Percentiles rank a stretch among this genome's conserved stretches.
These are phyloP conservation scores for Monosporascus sp. DNA, from an alignment of 2,329 filamentous ascomycete genomes.

Conservation along the genomic window DNA sequence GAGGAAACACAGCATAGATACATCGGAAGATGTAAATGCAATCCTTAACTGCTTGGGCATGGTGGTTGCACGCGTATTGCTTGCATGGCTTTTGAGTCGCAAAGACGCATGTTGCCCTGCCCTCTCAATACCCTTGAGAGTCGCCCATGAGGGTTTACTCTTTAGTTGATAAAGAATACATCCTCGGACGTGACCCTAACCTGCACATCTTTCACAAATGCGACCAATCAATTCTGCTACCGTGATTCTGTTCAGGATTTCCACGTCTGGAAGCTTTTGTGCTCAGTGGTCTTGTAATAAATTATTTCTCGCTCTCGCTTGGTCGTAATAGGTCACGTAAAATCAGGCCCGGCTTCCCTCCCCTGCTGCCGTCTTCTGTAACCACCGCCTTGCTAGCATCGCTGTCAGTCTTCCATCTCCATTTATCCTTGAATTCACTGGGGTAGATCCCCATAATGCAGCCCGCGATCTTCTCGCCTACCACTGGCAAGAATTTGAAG, in stretches of 20 bases:
- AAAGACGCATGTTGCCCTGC: not conserved
- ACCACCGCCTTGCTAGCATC: conserved; percentile 34
- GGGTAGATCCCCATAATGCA: conserved; percentile 43
- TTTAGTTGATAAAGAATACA: not conserved
- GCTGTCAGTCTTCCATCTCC: conserved; percentile 58
- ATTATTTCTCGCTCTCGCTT: conserved; percentile 19
- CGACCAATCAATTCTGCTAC: not conserved
- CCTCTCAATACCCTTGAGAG: not conserved
- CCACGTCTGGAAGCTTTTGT: conserved; percentile 3
- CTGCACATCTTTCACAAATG: too few relatives aligned
- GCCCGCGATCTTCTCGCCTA: conserved; percentile 58
- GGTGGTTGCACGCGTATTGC: not conserved
- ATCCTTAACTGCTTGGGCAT: not conserved
- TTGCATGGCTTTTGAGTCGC: not conserved
- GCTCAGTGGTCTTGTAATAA: not conserved
- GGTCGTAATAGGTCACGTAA: conserved; percentile 37
- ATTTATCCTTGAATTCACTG: conserved; percentile 50
- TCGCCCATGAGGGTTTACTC: not conserved
- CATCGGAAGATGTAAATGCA: not conserved
- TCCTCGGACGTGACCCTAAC: not conserved
- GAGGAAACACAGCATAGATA: not conserved
- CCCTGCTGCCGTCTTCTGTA: conserved; percentile 50
- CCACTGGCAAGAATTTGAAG: conserved; percentile 65
- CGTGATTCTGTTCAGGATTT: not conserved
- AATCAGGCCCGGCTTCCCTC: conserved; percentile 41